Conservation (phyloP, 2,329 filamentous ascomycete species). For the Periconia sp. region DNA sequence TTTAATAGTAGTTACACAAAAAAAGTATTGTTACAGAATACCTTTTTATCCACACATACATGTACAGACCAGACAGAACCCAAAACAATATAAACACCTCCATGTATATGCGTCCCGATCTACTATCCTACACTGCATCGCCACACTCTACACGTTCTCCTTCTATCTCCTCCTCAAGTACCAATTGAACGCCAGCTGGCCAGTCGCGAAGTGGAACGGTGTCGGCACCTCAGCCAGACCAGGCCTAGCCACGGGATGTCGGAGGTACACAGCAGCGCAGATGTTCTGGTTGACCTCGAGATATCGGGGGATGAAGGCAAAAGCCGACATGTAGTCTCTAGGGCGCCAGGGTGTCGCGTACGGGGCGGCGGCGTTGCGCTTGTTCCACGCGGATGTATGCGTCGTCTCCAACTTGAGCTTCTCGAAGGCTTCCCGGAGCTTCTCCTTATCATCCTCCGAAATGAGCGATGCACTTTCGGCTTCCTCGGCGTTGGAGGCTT, state of each 20-base stretch:
- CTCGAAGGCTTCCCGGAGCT: slow-evolving; percentile 60
- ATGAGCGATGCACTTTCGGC: slow-evolving; percentile 22
- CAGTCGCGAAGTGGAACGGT: slow-evolving; percentile 71
- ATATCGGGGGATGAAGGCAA: slow-evolving; percentile 93
- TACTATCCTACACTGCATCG: slow-evolving; percentile 3
- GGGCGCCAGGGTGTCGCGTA: slow-evolving; percentile 92
- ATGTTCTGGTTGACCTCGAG: slow-evolving; percentile 98
- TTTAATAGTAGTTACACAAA: too few relatives aligned
- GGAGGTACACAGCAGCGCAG: slow-evolving; percentile 90
- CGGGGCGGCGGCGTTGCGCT: slow-evolving; percentile 57
- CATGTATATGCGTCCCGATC: background rate
- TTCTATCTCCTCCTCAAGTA: slow-evolving; percentile 78
- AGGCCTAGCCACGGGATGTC: slow-evolving; percentile 86
- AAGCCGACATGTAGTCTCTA: slow-evolving; percentile 82
- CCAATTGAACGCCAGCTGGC: slow-evolving; percentile 88
- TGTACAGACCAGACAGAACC: background rate
- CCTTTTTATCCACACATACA: background rate
- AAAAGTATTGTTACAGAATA: too few relatives aligned
- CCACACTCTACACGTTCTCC: background rate
- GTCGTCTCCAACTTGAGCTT: slow-evolving; percentile 71
- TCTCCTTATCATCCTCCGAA: slow-evolving; percentile 57
- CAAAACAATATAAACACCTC: background rate
- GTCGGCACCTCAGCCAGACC: slow-evolving; percentile 75
- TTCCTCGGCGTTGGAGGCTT: background rate
- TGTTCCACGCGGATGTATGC: slow-evolving; percentile 64